A percentile compares a stretch with the other conserved stretches of the same genome.
Evolutionary conservation across 345 rosid genomes (phyloP).

Genomic region (Cardamine occulta): DNA sequence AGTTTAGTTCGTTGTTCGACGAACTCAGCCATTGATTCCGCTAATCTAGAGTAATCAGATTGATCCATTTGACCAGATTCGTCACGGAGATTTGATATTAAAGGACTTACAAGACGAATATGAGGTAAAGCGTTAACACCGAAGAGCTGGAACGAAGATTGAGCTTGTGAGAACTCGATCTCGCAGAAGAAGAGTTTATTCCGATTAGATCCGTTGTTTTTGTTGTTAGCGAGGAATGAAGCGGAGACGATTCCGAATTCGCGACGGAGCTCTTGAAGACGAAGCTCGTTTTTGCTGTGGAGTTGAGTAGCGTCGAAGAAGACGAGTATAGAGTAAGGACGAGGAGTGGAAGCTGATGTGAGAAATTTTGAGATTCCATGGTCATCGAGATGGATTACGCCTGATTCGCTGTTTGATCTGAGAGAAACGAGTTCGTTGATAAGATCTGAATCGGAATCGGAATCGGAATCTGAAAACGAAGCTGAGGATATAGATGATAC

Average conservation of each 20-base stretch:
- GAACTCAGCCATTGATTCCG: slow-evolving; percentile 83
- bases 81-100: slow-evolving; percentile 54
- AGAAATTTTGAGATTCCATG: slow-evolving; percentile 76
- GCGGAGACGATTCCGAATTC: slow-evolving; percentile 76
- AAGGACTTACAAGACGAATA: slow-evolving; percentile 71
- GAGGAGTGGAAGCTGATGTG: slow-evolving; percentile 66
- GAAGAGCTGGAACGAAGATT: slow-evolving; percentile 68
- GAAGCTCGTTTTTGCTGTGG: slow-evolving; percentile 71
- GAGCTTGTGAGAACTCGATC: slow-evolving; percentile 73
- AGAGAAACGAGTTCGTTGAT: slow-evolving; percentile 63
- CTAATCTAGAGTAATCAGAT: slow-evolving; percentile 67
- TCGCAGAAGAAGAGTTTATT: slow-evolving; percentile 80
- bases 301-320: slow-evolving; percentile 87
- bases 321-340: slow-evolving; percentile 74
- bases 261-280: slow-evolving; percentile 60
- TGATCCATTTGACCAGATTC: slow-evolving; percentile 80
- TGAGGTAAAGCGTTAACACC: slow-evolving; percentile 94
- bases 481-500: not conserved
- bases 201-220: slow-evolving; percentile 52
- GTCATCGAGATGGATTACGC: slow-evolving; percentile 82
- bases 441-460: slow-evolving; percentile 49
- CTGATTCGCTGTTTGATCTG: slow-evolving; percentile 64
- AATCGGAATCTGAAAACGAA: slow-evolving; percentile 31
- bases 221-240: slow-evolving; percentile 61
- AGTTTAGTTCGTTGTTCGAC: slow-evolving; percentile 64